Evolutionary conservation across 139 green algal genomes (phyloP).

Genomic region (Diplosphaera chodatii): DNA sequence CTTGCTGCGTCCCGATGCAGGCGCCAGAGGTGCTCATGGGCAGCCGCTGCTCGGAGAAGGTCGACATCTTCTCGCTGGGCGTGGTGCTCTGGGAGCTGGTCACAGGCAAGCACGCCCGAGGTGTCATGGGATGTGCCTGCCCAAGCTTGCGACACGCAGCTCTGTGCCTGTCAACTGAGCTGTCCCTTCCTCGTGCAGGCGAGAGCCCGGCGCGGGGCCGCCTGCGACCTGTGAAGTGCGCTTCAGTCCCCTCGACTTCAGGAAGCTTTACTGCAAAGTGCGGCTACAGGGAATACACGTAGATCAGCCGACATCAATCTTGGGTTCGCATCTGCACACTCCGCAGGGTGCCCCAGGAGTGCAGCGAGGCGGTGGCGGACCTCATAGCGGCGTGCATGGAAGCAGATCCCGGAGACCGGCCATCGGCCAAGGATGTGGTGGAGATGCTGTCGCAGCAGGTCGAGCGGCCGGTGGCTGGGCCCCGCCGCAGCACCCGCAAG

Average conservation of each 20-base stretch:
- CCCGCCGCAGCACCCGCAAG: not conserved
- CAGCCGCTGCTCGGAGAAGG: constrained; percentile 27
- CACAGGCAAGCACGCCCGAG: constrained; percentile 11
- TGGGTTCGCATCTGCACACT: too few relatives aligned
- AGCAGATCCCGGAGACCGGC: constrained; percentile 1
- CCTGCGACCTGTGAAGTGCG: constrained; percentile 4
- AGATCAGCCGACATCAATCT: too few relatives aligned
- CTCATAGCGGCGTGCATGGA: constrained; percentile 8
- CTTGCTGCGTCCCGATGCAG: not conserved
- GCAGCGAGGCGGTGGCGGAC: not conserved
- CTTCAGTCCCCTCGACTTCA: too few relatives aligned
- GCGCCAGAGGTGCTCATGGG: constrained; percentile 27
- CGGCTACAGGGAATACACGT: too few relatives aligned
- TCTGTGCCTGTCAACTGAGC: too few relatives aligned
- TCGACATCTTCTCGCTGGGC: constrained; percentile 35
- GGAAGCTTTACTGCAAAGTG: too few relatives aligned
- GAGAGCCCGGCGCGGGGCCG: constrained; percentile 6
- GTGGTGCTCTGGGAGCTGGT: constrained; percentile 29
- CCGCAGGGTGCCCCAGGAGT: constrained; percentile 10
- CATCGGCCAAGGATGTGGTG: constrained; percentile 10
- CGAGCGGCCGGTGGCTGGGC: not conserved
- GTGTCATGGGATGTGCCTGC: too few relatives aligned
- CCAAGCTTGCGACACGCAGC: too few relatives aligned
- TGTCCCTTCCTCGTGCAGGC: not conserved
- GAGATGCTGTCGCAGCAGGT: not conserved